Base-by-base conservation (phyloP, 306 rosid genomes). In the Ormosia emarginata region DNA sequence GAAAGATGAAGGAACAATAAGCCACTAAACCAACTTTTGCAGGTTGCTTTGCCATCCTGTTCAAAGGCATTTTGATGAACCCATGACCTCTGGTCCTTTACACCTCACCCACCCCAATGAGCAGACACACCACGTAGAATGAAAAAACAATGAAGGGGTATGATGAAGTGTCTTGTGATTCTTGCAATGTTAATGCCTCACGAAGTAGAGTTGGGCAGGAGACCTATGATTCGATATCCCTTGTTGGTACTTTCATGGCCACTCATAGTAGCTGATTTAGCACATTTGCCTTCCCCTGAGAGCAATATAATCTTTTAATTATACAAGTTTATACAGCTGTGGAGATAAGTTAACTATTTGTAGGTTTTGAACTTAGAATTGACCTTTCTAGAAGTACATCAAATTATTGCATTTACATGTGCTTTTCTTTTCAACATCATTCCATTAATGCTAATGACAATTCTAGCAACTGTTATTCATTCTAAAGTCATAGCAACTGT, bases 341-440 rank as follows among this genome's bases (percentile, higher is more conserved):
- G 4, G 56, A 30, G 30, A 49, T 24, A 59, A 13, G 56, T 14
- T 6, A 67, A n/a, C 61, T 13, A 41, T 39, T 40, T 24, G 24
- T 70, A 44, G 39, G 24, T 71, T 74, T 65, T 72, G 46, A 47
- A 33, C 65, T 77, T 62, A 30, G 62, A 77, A 39, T 58, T 62
- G 29, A 32, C 75, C 85, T 64, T 85, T 81, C 32, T 55, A 71
- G 67, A 66, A 55, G 13, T 6, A 50, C 40, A 40, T 77, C 65
- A 71, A 40, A 61, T 36, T 75, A 13, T n/a, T 43, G 37, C 57
- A 17, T 34, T 44, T 47, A 29, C 44, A 2, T 3, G 29, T 72
- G 53, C 50, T 53, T 75, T 80, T 24, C 24, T 24, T 49, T 40
- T 52, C 59, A 40, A 70, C 43, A 77, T 30, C 76, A 46, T 66